Evolutionary conservation across 495 filamentous ascomycete genomes (phyloP), one percentile per base, ranked within the genome.

Genomic region (Massariosphaeria phaeospora): DNA sequence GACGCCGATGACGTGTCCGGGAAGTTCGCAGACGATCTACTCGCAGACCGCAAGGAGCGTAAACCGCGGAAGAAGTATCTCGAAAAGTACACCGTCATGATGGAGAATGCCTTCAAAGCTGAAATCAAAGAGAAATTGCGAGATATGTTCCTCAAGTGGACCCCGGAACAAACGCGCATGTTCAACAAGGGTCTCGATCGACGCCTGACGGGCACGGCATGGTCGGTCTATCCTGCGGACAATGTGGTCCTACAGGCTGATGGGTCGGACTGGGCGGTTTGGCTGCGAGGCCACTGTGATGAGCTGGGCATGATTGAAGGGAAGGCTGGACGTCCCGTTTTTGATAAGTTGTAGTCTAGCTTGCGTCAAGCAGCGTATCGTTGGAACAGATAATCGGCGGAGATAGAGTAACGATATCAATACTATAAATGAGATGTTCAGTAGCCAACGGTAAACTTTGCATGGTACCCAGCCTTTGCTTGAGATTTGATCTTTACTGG

Each of bases 261-360:
- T 74, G 11, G 71, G 73, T 0, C 76, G 71, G 62, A 81, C 76
- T 0, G 79, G 79, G 0, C 75, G 75, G 57, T 79, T 13, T 55
- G 51, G 51, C 23, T 55, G 31, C 46, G 21, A 30, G 20, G 3
- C n/a, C 2, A 17, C 17, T 46, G 41, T 18, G 41, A 55, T 17
- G 20, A 35, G 27, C 11, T 55, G 51, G 41, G 18, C 1, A 24
- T 13, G 21, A n/a, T 21, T 2, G 15, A 10, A 20, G 12, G 11
- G 38, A 31, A 24, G 38, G 20, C 3, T 2, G 50, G 50, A 2
- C 20, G 10, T 17, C 6, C 10, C 3, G 35, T 41, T 9, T 41
- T 51, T 26, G 48, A 51, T n/a, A n/a, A n/a, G n/a, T n/a, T n/a
- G n/a, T n/a, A n/a, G n/a, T n/a, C n/a, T n/a, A n/a, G n/a, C n/a